A percentile compares a stretch with the other conserved stretches of the same genome.
These are phyloP conservation scores for Ustulina deusta DNA, from an alignment of 2,329 filamentous ascomycete species.

Conservation along the genomic window DNA sequence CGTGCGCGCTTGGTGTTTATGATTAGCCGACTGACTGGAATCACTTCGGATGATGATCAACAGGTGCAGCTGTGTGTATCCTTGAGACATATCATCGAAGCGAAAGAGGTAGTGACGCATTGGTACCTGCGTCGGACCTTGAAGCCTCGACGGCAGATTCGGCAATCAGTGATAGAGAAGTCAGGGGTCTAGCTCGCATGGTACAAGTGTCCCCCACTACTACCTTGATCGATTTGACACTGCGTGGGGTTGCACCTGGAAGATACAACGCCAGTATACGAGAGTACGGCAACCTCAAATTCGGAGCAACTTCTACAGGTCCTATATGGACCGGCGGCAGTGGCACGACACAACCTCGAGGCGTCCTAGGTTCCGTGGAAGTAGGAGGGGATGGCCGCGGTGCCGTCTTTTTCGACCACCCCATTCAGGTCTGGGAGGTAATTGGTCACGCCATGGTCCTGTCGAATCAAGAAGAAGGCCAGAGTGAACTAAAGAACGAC, in stretches of 20 bases:
- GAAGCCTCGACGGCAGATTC: conserved; percentile 49
- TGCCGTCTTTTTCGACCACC: conserved; percentile 81
- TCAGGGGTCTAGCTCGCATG: conserved; percentile 91
- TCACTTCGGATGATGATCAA: conserved; percentile 37
- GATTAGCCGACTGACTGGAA: conserved; percentile 42
- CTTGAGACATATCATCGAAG: conserved; percentile 83
- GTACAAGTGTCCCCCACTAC: conserved; percentile 84
- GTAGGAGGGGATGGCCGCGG: conserved; percentile 82
- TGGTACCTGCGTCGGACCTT: conserved; percentile 52
- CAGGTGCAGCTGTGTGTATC: conserved; percentile 91
- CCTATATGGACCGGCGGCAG: conserved; percentile 76
- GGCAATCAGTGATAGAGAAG: conserved; percentile 62
- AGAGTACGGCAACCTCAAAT: conserved; percentile 86
- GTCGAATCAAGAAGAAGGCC: conserved; percentile 71
- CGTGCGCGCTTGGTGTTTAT: conserved; percentile 24
- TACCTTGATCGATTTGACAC: conserved; percentile 88
- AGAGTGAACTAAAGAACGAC: conserved; percentile 76
- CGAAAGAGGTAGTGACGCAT: conserved; percentile 57
- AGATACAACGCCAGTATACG: conserved; percentile 87
- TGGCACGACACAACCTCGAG: conserved; percentile 58
- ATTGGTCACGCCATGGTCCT: conserved; percentile 94
- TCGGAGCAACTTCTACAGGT: conserved; percentile 85
- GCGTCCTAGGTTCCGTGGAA: conserved; percentile 77
- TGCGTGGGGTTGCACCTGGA: conserved; percentile 84
- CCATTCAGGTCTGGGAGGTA: conserved; percentile 93